These are phyloP conservation scores for Trametes maxima DNA, from an alignment of 768 basidiomycete genomes.

Conservation along the genomic window DNA sequence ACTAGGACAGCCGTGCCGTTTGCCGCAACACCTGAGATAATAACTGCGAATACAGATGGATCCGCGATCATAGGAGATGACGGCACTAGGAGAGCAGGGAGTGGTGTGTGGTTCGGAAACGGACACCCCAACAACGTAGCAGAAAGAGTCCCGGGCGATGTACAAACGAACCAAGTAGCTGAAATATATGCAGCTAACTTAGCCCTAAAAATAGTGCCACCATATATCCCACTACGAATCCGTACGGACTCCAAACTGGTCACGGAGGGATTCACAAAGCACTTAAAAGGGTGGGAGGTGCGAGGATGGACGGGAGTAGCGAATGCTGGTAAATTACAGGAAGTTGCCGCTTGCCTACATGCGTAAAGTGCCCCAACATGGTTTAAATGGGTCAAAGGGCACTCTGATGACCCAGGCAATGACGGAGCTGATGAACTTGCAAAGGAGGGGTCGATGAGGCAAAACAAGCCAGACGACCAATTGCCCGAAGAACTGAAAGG, in stretches of 20 bases:
- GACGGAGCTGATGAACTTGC: too few species aligned
- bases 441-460: too few species aligned
- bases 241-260: neutral
- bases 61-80: neutral
- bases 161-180: neutral
- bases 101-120: neutral
- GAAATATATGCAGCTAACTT: neutral
- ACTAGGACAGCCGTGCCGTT: too few species aligned
- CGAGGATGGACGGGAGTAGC: constrained; percentile 24
- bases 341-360: too few species aligned
- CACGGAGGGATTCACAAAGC: neutral
- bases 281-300: neutral
- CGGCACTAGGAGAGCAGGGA: neutral
- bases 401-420: too few species aligned
- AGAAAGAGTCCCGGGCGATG: neutral
- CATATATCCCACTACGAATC: neutral
- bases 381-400: too few species aligned
- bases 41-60: neutral
- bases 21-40: neutral
- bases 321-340: too few species aligned
- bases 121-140: neutral
- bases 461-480: too few species aligned
- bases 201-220: neutral
- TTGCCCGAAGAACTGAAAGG: too few species aligned
- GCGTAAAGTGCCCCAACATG: too few species aligned